These are phyloP conservation scores for Byssochlamys sp. DNA, from an alignment of 2,329 filamentous ascomycete genomes.

Conservation along the genomic window DNA sequence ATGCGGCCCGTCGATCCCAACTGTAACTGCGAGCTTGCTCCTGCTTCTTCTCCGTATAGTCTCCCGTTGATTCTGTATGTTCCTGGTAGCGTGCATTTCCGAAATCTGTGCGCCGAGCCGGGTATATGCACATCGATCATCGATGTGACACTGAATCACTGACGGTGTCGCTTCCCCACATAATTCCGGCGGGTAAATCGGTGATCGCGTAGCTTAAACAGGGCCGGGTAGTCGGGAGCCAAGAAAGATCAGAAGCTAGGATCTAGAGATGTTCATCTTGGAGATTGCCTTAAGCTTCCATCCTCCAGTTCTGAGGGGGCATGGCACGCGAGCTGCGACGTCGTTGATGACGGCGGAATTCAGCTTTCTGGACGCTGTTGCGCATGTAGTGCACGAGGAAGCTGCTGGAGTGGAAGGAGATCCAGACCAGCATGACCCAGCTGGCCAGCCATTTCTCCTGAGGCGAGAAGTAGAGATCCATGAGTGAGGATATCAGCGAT, in stretches of 20 bases:
- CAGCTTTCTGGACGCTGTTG: slow-evolving; percentile 1
- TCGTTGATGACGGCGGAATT: slow-evolving; percentile 1
- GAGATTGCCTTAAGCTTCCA: not conserved
- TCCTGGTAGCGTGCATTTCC: not conserved
- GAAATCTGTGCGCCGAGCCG: not conserved
- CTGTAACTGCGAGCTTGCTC: no score
- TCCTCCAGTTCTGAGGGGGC: not conserved
- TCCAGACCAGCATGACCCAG: slow-evolving; percentile 7
- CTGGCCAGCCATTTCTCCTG: slow-evolving; percentile 8
- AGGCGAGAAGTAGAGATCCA: slow-evolving; percentile 10
- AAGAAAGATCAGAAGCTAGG: not conserved
- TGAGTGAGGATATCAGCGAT: not conserved
- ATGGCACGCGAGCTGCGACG: not conserved
- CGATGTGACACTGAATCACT: no score
- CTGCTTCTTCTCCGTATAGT: not conserved
- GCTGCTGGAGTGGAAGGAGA: slow-evolving; percentile 4
- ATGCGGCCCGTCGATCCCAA: not conserved
- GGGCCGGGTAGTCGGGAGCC: not conserved
- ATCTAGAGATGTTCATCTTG: not conserved
- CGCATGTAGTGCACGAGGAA: slow-evolving; percentile 1
- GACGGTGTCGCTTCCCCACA: not conserved
- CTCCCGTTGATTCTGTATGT: not conserved
- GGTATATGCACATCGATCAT: not conserved
- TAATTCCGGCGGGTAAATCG: not conserved
- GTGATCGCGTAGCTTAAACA: not conserved